Evolutionary conservation across 2,329 filamentous ascomycete species (phyloP).

Genomic region (Fusarium miscanthi): DNA sequence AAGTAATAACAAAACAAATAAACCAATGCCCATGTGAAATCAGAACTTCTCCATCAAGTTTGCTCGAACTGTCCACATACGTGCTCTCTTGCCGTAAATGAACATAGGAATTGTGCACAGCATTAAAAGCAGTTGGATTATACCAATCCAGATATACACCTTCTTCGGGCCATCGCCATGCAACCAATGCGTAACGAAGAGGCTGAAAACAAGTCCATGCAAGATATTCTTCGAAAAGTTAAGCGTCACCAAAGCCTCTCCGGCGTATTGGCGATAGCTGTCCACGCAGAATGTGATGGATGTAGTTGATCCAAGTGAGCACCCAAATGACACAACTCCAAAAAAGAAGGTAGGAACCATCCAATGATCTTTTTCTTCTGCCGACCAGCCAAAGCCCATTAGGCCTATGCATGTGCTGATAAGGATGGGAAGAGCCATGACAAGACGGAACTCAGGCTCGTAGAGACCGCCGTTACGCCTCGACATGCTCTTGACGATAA

Average conservation of each 20-base stretch:
- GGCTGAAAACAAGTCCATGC: constrained; percentile 86
- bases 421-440: constrained; percentile 86
- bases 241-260: constrained; percentile 91
- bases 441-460: constrained; percentile 90
- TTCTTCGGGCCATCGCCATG: constrained; percentile 77
- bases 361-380: constrained; percentile 78
- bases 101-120: constrained; percentile 89
- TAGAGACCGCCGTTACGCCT: constrained; percentile 91
- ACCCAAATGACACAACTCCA: constrained; percentile 90
- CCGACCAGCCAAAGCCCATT: constrained; percentile 98
- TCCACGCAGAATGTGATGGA: constrained; percentile 95
- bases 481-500: constrained; percentile 85
- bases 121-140: constrained; percentile 84
- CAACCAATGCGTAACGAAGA: constrained; percentile 91
- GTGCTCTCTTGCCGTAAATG: constrained; percentile 87
- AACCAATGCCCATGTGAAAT: constrained; percentile 12
- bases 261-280: constrained; percentile 91
- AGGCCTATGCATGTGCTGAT: constrained; percentile 84
- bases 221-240: constrained; percentile 96
- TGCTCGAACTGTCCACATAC: constrained; percentile 93
- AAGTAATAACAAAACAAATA: not conserved
- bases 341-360: constrained; percentile 96
- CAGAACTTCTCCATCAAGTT: constrained; percentile 84
- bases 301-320: constrained; percentile 88
- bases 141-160: constrained; percentile 85